Conservation (phyloP, 1,139 yeast genomes). For the Geotrichum phurueaensis region DNA sequence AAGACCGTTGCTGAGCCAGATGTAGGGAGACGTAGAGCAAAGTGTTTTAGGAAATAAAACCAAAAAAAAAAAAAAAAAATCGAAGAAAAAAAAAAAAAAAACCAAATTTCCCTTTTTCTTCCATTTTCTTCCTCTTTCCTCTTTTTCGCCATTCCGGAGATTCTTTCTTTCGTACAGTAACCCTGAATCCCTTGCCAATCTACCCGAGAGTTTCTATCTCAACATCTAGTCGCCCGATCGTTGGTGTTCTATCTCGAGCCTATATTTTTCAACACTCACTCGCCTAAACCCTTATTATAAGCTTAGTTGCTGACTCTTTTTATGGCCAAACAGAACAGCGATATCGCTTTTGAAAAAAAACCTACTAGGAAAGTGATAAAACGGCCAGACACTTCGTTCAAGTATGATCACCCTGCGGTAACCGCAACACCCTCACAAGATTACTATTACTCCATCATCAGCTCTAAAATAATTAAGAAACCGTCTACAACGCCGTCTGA, state of each 20-base stretch:
- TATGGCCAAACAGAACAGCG: background rate
- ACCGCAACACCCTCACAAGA: background rate
- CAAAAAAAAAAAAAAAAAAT: background rate
- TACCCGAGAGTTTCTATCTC: background rate
- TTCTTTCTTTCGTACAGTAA: background rate
- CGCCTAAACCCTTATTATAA: background rate
- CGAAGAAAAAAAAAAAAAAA: background rate
- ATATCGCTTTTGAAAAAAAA: background rate
- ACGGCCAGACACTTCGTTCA: background rate
- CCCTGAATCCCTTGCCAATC: background rate
- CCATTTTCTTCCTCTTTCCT: background rate
- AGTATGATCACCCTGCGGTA: background rate
- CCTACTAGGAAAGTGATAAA: background rate
- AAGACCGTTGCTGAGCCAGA: background rate
- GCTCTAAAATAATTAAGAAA: background rate
- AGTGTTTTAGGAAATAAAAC: background rate
- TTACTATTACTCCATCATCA: background rate
- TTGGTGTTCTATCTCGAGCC: background rate
- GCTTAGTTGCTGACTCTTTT: background rate
- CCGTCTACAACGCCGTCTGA: background rate
- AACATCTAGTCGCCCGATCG: background rate
- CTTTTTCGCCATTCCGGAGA: background rate
- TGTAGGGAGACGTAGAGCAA: background rate
- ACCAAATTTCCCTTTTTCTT: background rate
- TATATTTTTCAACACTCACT: background rate